Evolutionary conservation across 208 protist genomes (phyloP).

Genomic region (Trypanosoma brucei): DNA sequence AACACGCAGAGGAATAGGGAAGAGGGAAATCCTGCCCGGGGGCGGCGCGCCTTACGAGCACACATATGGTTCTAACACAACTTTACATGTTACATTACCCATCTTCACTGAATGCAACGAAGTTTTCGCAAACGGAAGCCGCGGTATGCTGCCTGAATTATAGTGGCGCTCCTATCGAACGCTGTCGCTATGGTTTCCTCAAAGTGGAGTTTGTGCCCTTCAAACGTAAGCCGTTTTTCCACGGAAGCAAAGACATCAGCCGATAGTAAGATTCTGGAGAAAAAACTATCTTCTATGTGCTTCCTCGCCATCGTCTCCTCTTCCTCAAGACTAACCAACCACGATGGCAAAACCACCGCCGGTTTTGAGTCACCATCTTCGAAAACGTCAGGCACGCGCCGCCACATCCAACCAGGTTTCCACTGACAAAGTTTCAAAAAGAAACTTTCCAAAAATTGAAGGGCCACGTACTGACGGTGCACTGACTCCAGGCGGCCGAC

Average conservation of each 20-base stretch:
- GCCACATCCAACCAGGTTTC: constrained; percentile 34
- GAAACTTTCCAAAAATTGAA: constrained; percentile 35
- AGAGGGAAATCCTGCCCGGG: background rate
- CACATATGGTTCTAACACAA: background rate
- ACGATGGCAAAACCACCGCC: background rate
- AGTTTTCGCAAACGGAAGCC: constrained; percentile 21
- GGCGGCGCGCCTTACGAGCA: background rate
- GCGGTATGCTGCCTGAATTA: constrained; percentile 44
- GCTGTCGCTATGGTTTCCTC: background rate
- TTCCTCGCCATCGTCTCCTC: constrained; percentile 18
- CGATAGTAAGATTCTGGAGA: background rate
- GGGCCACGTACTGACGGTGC: constrained; percentile 21
- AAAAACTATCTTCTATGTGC: constrained; percentile 14
- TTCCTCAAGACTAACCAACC: background rate
- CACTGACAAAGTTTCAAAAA: constrained; percentile 43
- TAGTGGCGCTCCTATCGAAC: constrained; percentile 26
- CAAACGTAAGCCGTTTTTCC: constrained; percentile 30
- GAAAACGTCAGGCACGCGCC: constrained; percentile 4
- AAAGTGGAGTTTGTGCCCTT: background rate
- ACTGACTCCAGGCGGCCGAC: constrained; percentile 16
- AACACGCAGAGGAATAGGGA: too few relatives aligned
- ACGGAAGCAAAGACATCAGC: constrained; percentile 15
- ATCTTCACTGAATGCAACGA: background rate
- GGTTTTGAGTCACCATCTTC: constrained; percentile 2
- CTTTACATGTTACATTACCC: constrained; percentile 12